A percentile compares a stretch with the other conserved stretches of the same genome.
Conservation (phyloP, 768 basidiomycete genomes). For the Tephrocybe sp. region DNA sequence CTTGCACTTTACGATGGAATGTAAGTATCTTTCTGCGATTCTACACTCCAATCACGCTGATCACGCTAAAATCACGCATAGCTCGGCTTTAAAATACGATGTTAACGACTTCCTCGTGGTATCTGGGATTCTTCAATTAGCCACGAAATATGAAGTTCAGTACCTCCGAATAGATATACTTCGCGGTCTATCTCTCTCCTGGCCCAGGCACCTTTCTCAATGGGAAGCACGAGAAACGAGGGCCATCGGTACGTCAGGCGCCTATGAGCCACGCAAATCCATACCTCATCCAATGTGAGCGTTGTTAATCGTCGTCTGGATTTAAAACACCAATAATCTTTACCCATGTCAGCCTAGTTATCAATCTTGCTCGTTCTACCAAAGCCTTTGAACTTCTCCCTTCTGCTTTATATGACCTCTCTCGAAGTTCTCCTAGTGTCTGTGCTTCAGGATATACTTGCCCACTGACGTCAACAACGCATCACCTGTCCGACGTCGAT, state of each 20-base stretch:
- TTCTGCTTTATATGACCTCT: conserved; percentile 79
- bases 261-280: conserved; percentile 51
- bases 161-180: conserved; percentile 58
- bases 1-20: conserved; percentile 69
- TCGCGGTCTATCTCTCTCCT: conserved; percentile 45
- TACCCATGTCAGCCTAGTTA: conserved; percentile 46
- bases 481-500: conserved; percentile 49
- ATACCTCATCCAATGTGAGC: conserved; percentile 72
- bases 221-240: conserved; percentile 72
- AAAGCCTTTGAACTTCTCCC: conserved; percentile 59
- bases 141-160: conserved; percentile 61
- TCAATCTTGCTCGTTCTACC: conserved; percentile 61
- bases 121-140: conserved; percentile 56
- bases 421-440: conserved; percentile 61
- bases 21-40: conserved; percentile 37
- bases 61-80: conserved; percentile 21
- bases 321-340: conserved; percentile 4
- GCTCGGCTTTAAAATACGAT: conserved; percentile 47
- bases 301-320: not conserved
- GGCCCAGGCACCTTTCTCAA: conserved; percentile 58
- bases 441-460: conserved; percentile 50
- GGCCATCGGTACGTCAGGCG: conserved; percentile 44
- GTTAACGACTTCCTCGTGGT: conserved; percentile 48
- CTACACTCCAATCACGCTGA: not conserved
- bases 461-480: conserved; percentile 27